Evolutionary conservation across 2,329 filamentous ascomycete genomes (phyloP).

Genomic region (Pseudocercospora vitis): DNA sequence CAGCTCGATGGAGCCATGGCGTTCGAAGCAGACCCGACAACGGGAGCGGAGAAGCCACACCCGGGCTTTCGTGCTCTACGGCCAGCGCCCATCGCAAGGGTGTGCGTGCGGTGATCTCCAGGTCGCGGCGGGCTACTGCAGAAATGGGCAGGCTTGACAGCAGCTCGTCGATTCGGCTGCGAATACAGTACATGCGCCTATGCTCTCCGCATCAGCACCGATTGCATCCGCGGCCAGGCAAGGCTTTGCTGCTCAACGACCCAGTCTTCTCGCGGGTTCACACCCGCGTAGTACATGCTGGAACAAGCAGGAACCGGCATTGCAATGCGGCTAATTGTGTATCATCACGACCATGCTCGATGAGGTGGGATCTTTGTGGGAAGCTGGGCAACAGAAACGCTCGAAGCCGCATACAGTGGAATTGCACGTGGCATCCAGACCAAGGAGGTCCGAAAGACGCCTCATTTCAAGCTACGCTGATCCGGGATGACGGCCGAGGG

Average conservation of each 20-base stretch:
- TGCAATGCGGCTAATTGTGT: neutral
- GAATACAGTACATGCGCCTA: conserved; percentile 9
- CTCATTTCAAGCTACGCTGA: conserved; percentile 29
- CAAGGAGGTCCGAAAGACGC: conserved; percentile 19
- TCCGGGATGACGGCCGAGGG: conserved; percentile 31
- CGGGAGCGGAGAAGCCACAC: conserved; percentile 24
- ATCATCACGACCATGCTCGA: neutral
- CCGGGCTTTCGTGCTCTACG: conserved; percentile 19
- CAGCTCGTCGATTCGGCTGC: conserved; percentile 16
- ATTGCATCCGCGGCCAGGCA: conserved; percentile 1
- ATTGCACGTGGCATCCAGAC: conserved; percentile 27
- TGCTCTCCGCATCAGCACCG: conserved; percentile 6
- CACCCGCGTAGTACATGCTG: neutral
- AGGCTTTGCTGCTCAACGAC: neutral
- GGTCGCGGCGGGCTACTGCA: conserved; percentile 17
- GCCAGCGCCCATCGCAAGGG: conserved; percentile 17
- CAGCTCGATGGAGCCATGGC: conserved; percentile 21
- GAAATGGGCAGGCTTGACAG: conserved; percentile 16
- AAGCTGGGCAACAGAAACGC: conserved; percentile 18
- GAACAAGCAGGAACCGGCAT: too few relatives aligned
- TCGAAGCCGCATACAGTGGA: conserved; percentile 23
- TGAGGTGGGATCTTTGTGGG: conserved; percentile 7
- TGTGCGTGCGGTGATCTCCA: conserved; percentile 25
- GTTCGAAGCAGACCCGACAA: conserved; percentile 17
- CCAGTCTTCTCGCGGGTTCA: too few relatives aligned